Evolutionary conservation across 1,139 yeast species (phyloP), one percentile per base, ranked within the genome.

Genomic region (Protomyces lactucae-debilis): DNA sequence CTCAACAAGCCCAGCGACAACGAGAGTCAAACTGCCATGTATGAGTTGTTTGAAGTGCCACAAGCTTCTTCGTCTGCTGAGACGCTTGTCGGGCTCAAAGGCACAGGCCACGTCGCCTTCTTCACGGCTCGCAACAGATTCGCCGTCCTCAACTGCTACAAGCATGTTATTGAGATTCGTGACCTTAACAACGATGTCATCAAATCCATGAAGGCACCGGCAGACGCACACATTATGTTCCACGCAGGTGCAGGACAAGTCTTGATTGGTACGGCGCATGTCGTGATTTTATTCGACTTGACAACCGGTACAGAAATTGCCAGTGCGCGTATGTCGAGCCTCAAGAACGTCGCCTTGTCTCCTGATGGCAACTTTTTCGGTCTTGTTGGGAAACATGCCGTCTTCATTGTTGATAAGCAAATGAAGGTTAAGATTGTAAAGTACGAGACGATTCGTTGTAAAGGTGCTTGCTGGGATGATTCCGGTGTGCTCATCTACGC

Each of bases 401-500:
- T 95, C 70, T 88, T 96, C 9, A 85, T 93, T 72, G 96, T 90
- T 39, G 87, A 85, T 72, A 87, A 84, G 75, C 86, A 85, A 69
- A 82, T 93, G 72, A 91, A 90, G 73, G 78, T 86, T 68, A 81
- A 91, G 53, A 86, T 93, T 63, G 86, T 96, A 3, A 82, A 92
- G 83, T 98, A 92, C 74, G 99, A 95, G 78, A 93, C 99, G 3
- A 93, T 95, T 71, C 83, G 99, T 76, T 90, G 95, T 73, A 95
- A 95, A 80, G 87, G 96, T 78, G 98, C 97, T 57, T 91, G 96
- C 12, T 95, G 98, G 98, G 99, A 93, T 75, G 97, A 91, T 71
- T 81, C 89, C 57, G 95, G 95, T 57, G 96, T 95, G 48, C 82
- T 95, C 74, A 82, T 95, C 70, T 95, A 92, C 76, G 87, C 97